phyloP scores from a whole-genome alignment of 164 flowering plant species.

The Vitis rupestris region DNA sequence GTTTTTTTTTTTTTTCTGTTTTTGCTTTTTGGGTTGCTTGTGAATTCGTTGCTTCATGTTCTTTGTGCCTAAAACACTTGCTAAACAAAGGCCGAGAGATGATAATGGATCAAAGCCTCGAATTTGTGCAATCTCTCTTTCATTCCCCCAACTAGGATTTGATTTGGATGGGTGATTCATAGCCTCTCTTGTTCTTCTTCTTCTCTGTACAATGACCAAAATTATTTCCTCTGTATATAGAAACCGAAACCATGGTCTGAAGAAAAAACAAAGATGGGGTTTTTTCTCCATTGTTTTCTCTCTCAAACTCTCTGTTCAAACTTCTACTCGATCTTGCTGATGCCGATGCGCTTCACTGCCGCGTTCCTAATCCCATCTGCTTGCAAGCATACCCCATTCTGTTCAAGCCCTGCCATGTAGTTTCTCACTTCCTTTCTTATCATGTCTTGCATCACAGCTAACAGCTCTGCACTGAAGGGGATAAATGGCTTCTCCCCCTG shows the following conservation, averaged over 20 bases:
- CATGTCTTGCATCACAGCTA: constrained; percentile 85
- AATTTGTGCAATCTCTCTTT: not conserved
- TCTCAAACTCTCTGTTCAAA: not conserved
- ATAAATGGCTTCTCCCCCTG: constrained; percentile 26
- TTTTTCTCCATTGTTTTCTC: not conserved
- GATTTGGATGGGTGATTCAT: too few relatives aligned
- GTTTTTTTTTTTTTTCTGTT: too few relatives aligned
- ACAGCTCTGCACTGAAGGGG: constrained; percentile 56
- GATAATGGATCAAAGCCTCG: too few relatives aligned
- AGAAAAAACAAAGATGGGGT: constrained; percentile 7
- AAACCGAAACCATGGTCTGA: not conserved
- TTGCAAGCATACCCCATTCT: constrained; percentile 31
- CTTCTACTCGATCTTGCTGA: constrained; percentile 33
- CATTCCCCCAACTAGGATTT: not conserved
- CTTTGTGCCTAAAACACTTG: too few relatives aligned
- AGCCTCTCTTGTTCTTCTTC: constrained; percentile 8
- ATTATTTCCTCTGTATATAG: constrained; percentile 16
- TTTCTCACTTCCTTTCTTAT: constrained; percentile 78
- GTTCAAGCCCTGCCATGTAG: constrained; percentile 57
- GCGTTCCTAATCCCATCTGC: constrained; percentile 38
- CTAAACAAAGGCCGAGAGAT: too few relatives aligned
- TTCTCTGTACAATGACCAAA: constrained; percentile 30
- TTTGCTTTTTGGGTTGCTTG: too few relatives aligned
- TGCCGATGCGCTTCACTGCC: constrained; percentile 30
- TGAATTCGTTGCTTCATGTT: too few relatives aligned